Evolutionary conservation across 805 yeast species (phyloP).

Genomic region (Tetrapisispora taiwanensis): DNA sequence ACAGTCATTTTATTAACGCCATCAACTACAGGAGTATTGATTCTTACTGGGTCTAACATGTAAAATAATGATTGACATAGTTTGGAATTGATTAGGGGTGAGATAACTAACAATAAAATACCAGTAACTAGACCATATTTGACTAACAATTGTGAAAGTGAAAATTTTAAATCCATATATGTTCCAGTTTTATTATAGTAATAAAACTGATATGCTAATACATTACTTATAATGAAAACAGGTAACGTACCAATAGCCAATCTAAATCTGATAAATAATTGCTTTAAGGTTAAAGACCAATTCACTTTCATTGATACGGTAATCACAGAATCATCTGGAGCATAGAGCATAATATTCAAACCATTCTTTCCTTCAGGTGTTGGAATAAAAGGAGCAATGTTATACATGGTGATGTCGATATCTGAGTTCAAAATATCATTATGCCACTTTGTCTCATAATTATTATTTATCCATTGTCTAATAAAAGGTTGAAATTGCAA

Average conservation of each 20-base stretch:
- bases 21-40: conserved; percentile 37
- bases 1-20: conserved; percentile 30
- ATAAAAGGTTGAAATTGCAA: conserved; percentile 49
- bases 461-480: conserved; percentile 55
- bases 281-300: conserved; percentile 42
- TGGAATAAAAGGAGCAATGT: conserved; percentile 63
- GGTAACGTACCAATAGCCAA: conserved; percentile 65
- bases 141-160: conserved; percentile 32
- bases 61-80: conserved; percentile 33
- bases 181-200: conserved; percentile 31
- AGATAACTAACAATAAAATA: conserved; percentile 30
- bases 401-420: conserved; percentile 41
- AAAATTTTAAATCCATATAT: conserved; percentile 39
- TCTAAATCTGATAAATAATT: conserved; percentile 68
- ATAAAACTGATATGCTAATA: conserved; percentile 45
- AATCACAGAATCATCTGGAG: conserved; percentile 16
- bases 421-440: conserved; percentile 37
- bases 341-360: conserved; percentile 14
- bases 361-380: conserved; percentile 13
- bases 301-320: conserved; percentile 13
- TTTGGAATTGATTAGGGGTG: conserved; percentile 28
- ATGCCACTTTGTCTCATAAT: conserved; percentile 75
- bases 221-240: conserved; percentile 43
- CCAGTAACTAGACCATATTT: conserved; percentile 18
- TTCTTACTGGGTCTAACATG: conserved; percentile 44